Evolutionary conservation across 2,329 filamentous ascomycete genomes (phyloP).

Genomic region (Phyllachora maydis): DNA sequence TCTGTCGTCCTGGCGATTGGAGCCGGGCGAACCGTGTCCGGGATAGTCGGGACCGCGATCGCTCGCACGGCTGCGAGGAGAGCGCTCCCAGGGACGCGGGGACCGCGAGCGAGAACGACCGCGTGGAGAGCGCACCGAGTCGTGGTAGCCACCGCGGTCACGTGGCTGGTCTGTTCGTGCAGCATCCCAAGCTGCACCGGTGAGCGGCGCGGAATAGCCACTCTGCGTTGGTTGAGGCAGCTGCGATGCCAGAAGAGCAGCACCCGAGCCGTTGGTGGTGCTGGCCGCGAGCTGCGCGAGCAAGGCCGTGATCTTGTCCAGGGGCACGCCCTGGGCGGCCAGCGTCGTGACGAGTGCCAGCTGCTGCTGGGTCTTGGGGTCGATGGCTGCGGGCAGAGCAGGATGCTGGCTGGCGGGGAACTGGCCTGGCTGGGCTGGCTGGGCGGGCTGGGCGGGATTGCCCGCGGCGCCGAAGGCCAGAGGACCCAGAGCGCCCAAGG

Average conservation of each 20-base stretch:
- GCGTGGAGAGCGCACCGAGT: conserved; percentile 40
- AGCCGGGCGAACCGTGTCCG: conserved; percentile 38
- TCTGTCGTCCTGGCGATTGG: conserved; percentile 30
- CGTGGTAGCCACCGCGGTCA: conserved; percentile 31
- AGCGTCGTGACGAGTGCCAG: conserved; percentile 57
- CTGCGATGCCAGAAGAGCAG: conserved; percentile 14
- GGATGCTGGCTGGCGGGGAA: no score
- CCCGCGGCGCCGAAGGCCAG: no score
- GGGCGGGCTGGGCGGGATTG: conserved; percentile 12
- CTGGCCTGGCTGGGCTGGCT: conserved; percentile 7
- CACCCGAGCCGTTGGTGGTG: conserved; percentile 9
- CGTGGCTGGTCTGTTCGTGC: conserved; percentile 23
- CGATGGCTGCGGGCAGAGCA: no score
- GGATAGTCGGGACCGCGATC: conserved; percentile 59
- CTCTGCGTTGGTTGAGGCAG: conserved; percentile 18
- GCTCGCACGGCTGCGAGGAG: conserved; percentile 34
- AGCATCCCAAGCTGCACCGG: conserved; percentile 10
- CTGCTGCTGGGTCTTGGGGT: conserved; percentile 44
- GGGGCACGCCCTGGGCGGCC: conserved; percentile 51
- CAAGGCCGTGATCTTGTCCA: conserved; percentile 54
- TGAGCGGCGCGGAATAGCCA: conserved; percentile 14
- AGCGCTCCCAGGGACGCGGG: conserved; percentile 51
- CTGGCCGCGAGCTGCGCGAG: conserved; percentile 25
- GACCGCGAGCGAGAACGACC: conserved; percentile 62
- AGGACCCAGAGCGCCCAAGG: no score